These are phyloP conservation scores for Phytophthora fragariae DNA, from an alignment of 352 stramenopile species.

Conservation along the genomic window DNA sequence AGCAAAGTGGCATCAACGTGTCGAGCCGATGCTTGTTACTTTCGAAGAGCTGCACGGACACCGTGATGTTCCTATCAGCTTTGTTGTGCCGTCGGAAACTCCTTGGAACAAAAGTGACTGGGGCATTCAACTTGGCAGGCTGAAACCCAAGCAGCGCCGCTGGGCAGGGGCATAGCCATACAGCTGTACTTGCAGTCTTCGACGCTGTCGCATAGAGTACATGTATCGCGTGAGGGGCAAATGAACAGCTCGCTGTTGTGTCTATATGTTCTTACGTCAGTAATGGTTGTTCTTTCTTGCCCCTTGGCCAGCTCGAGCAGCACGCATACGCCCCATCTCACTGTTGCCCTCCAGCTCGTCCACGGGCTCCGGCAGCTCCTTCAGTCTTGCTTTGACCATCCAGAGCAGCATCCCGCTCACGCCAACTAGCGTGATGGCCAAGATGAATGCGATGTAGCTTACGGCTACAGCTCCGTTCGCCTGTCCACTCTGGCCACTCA, in stretches of 20 bases:
- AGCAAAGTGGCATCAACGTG: constrained; percentile 13
- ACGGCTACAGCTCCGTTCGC: constrained; percentile 76
- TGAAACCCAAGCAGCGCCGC: constrained; percentile 4
- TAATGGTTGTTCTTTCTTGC: constrained; percentile 37
- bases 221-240: constrained; percentile 1
- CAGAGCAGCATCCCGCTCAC: constrained; percentile 72
- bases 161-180: too few relatives aligned
- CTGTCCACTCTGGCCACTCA: constrained; percentile 82
- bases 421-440: constrained; percentile 73
- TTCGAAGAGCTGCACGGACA: constrained; percentile 25
- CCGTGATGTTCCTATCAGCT: constrained; percentile 13
- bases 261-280: constrained; percentile 34
- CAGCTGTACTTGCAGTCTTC: too few relatives aligned
- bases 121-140: constrained; percentile 18
- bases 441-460: constrained; percentile 83
- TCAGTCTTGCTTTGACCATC: constrained; percentile 75
- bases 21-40: constrained; percentile 9
- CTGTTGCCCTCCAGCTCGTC: constrained; percentile 46
- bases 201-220: neutral
- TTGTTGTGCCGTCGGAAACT: constrained; percentile 20
- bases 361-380: constrained; percentile 51
- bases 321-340: constrained; percentile 41
- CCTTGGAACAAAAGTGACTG: constrained; percentile 22
- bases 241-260: constrained; percentile 11
- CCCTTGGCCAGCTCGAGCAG: constrained; percentile 29